A percentile compares a stretch with the other conserved stretches of the same genome.
These are phyloP conservation scores for Rubia tinctorum DNA, from an alignment of 305 asterid species.

Conservation along the genomic window DNA sequence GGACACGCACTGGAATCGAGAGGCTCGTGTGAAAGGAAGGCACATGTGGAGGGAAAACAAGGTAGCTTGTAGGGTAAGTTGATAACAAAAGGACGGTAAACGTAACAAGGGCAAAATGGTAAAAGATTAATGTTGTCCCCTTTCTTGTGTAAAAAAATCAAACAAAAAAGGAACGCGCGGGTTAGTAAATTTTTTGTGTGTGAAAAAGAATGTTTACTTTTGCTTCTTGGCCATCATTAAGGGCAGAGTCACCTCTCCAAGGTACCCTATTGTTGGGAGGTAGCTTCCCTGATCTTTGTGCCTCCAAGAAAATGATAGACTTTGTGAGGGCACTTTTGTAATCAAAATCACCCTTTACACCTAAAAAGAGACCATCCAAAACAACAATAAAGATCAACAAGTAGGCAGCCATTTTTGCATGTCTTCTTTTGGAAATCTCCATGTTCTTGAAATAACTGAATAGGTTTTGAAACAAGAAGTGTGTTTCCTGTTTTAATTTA, in stretches of 20 bases:
- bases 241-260: slow-evolving; percentile 88
- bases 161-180: no score
- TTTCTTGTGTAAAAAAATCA: no score
- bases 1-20: no score
- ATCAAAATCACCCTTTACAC: slow-evolving; percentile 33
- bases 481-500: not conserved
- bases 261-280: slow-evolving; percentile 51
- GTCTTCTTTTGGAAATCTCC: slow-evolving; percentile 4
- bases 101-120: no score
- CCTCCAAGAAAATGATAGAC: slow-evolving; percentile 75
- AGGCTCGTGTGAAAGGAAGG: no score
- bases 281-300: slow-evolving; percentile 88
- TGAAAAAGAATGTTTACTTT: slow-evolving; percentile 26
- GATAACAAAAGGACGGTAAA: no score
- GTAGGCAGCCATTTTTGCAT: slow-evolving; percentile 16
- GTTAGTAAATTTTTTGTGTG: not conserved
- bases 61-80: no score
- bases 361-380: slow-evolving; percentile 18
- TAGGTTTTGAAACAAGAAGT: not conserved
- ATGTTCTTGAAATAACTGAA: not conserved
- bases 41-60: no score
- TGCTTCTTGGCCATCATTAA: slow-evolving; percentile 62
- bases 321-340: slow-evolving; percentile 58
- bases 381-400: slow-evolving; percentile 34
- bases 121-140: no score